Evolutionary conservation across 1,139 yeast species (phyloP), one percentile per base, ranked within the genome.

Genomic region (Diutina siamensis): DNA sequence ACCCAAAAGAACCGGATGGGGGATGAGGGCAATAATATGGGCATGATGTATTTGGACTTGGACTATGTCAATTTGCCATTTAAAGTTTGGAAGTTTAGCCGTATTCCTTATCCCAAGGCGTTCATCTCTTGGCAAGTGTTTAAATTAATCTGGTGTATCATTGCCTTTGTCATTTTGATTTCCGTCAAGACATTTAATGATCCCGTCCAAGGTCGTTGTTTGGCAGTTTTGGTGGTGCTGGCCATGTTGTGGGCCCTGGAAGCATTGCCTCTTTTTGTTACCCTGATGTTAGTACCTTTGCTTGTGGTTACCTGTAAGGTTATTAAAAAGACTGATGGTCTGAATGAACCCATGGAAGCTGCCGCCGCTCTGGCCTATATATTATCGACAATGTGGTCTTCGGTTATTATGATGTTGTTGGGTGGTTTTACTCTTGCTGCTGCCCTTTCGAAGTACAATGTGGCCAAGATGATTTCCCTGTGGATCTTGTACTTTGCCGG

Each of bases 351-450:
- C 21, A 69, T 87, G 74, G 56, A 64, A 1, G 83, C 94, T 0
- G 67, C 75, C 0, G 80, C 72, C 2, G 83, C 97, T 0, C 80
- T 95, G 2, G 75, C 77, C 53, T 85, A 74, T 57, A 86, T 89
- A 48, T 74, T 92, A 53, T 68, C 86, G 1, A 71, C 87, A 22
- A 89, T 89, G 97, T 89, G 97, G 97, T 82, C 94, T 4, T 86
- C 96, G 1, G 94, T 88, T 17, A 85, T 89, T 52, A 78, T 88
- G 83, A 68, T 89, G 45, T 68, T 89, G 48, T 66, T 89, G 22
- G 97, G 97, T 52, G 97, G 97, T 2, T 89, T 89, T 63, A 84
- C 97, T 0, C 68, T 89, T 48, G 97, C 97, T 10, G 96, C 95
- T 13, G 97, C 95, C 0, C 68, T 89, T 49, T 85, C 95, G 40